phyloP scores from a whole-genome alignment of 306 rosid genomes.

The apple (Malus domestica) region DNA sequence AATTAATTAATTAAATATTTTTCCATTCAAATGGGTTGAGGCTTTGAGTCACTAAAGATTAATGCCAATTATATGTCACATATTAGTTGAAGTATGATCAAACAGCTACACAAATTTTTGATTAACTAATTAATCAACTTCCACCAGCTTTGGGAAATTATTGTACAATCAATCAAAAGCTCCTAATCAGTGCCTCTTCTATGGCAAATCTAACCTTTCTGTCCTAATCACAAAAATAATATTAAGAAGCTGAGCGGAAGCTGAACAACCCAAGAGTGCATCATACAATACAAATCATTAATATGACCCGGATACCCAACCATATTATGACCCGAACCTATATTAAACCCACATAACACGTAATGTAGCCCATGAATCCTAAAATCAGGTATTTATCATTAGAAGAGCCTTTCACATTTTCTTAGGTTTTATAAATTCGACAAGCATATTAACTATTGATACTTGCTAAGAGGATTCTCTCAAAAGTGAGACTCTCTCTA shows the following conservation, averaged over 20 bases:
- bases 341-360: neutral
- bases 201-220: slow-evolving; percentile 12
- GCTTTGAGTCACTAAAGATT: neutral
- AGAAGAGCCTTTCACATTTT: no score
- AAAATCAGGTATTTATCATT: neutral
- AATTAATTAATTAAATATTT: neutral
- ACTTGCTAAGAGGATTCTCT: no score
- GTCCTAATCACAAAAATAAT: slow-evolving; percentile 4
- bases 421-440: no score
- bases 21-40: neutral
- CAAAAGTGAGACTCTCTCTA: no score
- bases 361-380: neutral
- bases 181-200: slow-evolving; percentile 1
- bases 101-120: neutral
- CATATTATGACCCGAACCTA: neutral
- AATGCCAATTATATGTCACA: neutral
- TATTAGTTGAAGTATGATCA: slow-evolving; percentile 12
- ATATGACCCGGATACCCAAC: neutral
- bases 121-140: neutral
- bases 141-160: slow-evolving; percentile 9
- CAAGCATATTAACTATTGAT: no score
- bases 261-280: neutral
- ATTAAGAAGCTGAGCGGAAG: neutral
- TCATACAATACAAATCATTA: neutral
- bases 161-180: slow-evolving; percentile 2